Base-by-base conservation (phyloP, 2,329 filamentous ascomycete genomes). In the Neodidymelliopsis sp. region DNA sequence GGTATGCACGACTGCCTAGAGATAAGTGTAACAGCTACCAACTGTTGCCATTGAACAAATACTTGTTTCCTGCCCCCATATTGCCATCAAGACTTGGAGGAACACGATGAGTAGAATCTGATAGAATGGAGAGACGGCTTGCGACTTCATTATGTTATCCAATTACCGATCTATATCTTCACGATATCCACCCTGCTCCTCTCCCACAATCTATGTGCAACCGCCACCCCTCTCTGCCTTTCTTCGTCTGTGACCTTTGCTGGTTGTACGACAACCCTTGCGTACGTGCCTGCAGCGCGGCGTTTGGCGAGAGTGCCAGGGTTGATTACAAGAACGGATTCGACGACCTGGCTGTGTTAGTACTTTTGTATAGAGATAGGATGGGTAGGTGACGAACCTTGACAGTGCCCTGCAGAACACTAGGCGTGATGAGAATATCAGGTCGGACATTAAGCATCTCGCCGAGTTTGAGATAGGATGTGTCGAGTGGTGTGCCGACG, bases 301-400 rank as follows among this genome's bases (percentile, higher is more conserved):
- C 89, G 85, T 75, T 96, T 97, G 12, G 91, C 94, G 24, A 96
- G 76, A 38, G 85, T 87, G 4, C 94, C 93, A 0, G 94, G 93
- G 70, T 99, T 99, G 65, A 99, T 88, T 10, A 91, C 85, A 6
- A 97, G 75, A 0, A 97, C 91, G 59, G 88, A 90, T 66, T 97
- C 90, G 9, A 97, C 86, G 30, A 97, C 91, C 91, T 96, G 60
- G 12, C 12, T 9, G 7, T 8, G 1, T 12, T 34, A 44, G 48
- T 49, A 20, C 60, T 57, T 57, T 40, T 60, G 13, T 19, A 19
- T 20, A n/a, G 31, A 62, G 4, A 40, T 27, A 47, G 1, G 28
- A 31, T 9, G 18, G 12, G 31, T n/a, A 24, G 7, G 4, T 13
- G 15, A 69, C 81, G 59, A 78, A 94, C 92, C 84, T 90, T 95